Base-by-base conservation (phyloP, 2,329 filamentous ascomycete species). In the Alternaria consortialis region DNA sequence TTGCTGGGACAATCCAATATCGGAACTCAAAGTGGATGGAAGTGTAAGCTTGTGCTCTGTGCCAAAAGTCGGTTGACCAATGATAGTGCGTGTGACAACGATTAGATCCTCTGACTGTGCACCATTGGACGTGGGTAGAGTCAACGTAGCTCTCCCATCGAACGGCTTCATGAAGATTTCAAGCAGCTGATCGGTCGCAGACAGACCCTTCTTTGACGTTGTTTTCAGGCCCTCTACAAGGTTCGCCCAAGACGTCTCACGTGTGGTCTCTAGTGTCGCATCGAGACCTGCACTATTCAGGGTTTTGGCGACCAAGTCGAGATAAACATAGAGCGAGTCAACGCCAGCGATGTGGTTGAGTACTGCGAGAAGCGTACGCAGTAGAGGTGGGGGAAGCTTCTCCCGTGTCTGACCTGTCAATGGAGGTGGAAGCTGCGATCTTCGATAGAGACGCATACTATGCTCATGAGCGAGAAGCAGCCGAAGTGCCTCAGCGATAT, bases 401-500 rank as follows among this genome's bases (percentile, higher is more conserved):
- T 83, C 74, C 36, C 82, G 81, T 60, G 84, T 84, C 53, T 82
- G 81, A 15, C 81, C 80, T 9, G 82, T 80, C 60, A 88, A 73
- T 6, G 89, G 85, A 7, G 82, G 80, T 8, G 89, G 89, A 1
- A 88, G 83, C 31, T 89, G 86, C 1, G 89, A 90, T 55, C 93
- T 87, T 43, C 86, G 86, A 39, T 88, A 83, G 62, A 92, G 86
- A 66, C 90, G 93, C 73, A 91, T 87, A 9, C 90, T 87, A 76
- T 98, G 94, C 2, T 91, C 88, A 65, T 94, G 89, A 50, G 86
- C 87, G 7, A 98, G 87, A 2, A 97, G 84, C 23, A 97, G 84
- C 40, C 92, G 89, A 4, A 97, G 84, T 0, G 87, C 85, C 51
- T 91, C 82, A 2, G 87, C 85, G 29, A 93, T 82, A 7, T 85